phyloP scores from a whole-genome alignment of 495 filamentous ascomycete genomes.

The Xylaria curta region DNA sequence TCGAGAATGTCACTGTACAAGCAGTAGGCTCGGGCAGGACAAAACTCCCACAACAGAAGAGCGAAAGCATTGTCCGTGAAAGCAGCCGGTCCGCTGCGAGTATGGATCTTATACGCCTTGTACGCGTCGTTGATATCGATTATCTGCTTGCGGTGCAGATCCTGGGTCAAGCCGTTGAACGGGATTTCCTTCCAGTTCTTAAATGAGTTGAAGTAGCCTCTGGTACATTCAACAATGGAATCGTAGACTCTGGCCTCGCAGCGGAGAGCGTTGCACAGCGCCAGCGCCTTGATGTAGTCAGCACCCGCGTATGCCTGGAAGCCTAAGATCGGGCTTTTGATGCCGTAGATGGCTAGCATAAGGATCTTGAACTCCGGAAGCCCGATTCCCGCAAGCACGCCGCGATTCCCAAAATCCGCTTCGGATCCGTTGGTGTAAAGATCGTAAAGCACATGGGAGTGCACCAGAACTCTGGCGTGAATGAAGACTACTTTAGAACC shows the following conservation, averaged over 20 bases:
- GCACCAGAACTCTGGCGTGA: background rate
- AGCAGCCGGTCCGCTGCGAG: too few relatives aligned
- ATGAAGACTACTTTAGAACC: background rate
- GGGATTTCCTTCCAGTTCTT: background rate
- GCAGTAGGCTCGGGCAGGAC: background rate
- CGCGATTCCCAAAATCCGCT: background rate
- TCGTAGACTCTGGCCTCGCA: slow-evolving; percentile 1
- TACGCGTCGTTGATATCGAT: background rate
- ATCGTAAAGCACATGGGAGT: background rate
- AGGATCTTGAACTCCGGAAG: slow-evolving; percentile 7
- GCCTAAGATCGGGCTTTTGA: background rate
- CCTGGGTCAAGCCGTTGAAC: background rate
- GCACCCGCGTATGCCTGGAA: background rate
- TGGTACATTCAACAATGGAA: background rate
- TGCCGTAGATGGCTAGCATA: background rate
- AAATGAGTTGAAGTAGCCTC: background rate
- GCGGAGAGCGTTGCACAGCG: background rate
- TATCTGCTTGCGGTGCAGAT: background rate
- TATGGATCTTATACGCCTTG: background rate
- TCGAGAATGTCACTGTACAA: background rate
- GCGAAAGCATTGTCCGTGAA: slow-evolving; percentile 6
- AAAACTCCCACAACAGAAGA: slow-evolving; percentile 6
- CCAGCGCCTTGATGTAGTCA: slow-evolving; percentile 13
- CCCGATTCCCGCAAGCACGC: background rate
- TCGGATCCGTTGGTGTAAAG: background rate